Base-by-base conservation (phyloP, 2,329 filamentous ascomycete species). In the Diplocarpon mali region DNA sequence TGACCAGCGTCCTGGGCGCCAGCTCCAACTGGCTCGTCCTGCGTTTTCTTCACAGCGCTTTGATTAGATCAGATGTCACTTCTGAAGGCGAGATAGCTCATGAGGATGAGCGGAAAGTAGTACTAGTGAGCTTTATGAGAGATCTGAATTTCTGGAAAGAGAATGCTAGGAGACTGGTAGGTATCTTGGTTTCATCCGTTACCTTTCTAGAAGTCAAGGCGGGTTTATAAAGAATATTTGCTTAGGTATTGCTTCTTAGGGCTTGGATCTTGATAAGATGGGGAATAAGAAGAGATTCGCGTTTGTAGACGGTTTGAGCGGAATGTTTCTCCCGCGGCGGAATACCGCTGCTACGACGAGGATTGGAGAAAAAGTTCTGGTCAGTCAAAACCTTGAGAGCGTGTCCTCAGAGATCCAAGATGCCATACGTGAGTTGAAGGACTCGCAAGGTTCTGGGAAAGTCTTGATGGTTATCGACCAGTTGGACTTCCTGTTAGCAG, bases 81-180 rank as follows among this genome's bases (percentile, higher is more conserved):
- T 56, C 57, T 29, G 51, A 46, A 32, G 53, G 20, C 20, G 20
- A 4, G 3, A 24, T 54, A 39, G 44, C 35, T 16, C 34, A 51
- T 17, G 50, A 48, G 12, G 59, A 60, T 10, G 65, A 66, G 35
- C 65, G 63, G 20, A 72, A 68, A 40, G 73, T 95, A 1, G 70
- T 95, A 2, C 69, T 95, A 2, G 78, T 92, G 46, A 93, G 85
- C 66, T 95, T 92, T 65, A 67, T 94, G 64, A 74, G 85, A 48
- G 83, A 90, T 56, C 75, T 73, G 51, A 68, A 74, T 1, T 93
- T 94, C 60, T 95, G 88, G 87, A 78, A 69, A 50, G 75, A 80
- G 2, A 81, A 85, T 40, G 73, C 73, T 2, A 73, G 76, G 42
- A 80, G 80, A 62, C 64, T 87, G 58, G 83, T 85, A 65, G 52